phyloP scores from a whole-genome alignment of 176 grass and related monocot genomes.

The Carex pumila region DNA sequence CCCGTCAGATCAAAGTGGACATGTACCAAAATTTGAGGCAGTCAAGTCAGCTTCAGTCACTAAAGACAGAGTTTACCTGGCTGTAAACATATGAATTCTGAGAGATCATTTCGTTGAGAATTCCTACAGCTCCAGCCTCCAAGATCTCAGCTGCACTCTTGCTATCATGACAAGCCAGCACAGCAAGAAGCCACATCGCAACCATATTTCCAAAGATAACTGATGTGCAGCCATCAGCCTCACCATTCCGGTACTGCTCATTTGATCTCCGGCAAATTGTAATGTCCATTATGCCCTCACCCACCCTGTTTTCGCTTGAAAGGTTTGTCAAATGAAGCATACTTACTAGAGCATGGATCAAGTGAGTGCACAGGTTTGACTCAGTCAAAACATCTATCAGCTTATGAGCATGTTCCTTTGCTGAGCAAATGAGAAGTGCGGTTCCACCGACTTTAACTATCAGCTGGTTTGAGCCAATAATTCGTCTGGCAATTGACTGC shows the following conservation, averaged over 20 bases:
- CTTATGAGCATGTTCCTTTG: conserved; percentile 68
- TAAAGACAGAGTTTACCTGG: background rate
- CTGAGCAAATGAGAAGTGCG: conserved; percentile 86
- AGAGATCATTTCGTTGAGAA: conserved; percentile 80
- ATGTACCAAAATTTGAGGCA: background rate
- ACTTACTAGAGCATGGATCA: conserved; percentile 76
- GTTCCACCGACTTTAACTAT: conserved; percentile 89
- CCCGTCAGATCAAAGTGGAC: background rate
- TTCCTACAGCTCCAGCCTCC: conserved; percentile 76
- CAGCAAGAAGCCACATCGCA: conserved; percentile 80
- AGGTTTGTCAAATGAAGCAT: conserved; percentile 77
- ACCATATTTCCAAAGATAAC: conserved; percentile 92
- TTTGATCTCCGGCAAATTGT: conserved; percentile 66
- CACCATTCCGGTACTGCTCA: conserved; percentile 39
- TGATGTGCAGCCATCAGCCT: conserved; percentile 48
- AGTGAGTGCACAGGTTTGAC: conserved; percentile 53
- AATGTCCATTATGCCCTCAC: conserved; percentile 69
- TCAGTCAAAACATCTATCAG: conserved; percentile 70
- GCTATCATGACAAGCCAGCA: conserved; percentile 69
- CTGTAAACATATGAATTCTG: conserved; percentile 72
- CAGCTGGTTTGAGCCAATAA: conserved; percentile 55
- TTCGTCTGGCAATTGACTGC: conserved; percentile 56
- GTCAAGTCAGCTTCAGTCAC: background rate
- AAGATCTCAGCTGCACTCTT: conserved; percentile 63
- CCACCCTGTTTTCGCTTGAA: conserved; percentile 40